These are phyloP conservation scores for Exophiala sp. DNA, from an alignment of 2,329 filamentous ascomycete genomes.

Conservation along the genomic window DNA sequence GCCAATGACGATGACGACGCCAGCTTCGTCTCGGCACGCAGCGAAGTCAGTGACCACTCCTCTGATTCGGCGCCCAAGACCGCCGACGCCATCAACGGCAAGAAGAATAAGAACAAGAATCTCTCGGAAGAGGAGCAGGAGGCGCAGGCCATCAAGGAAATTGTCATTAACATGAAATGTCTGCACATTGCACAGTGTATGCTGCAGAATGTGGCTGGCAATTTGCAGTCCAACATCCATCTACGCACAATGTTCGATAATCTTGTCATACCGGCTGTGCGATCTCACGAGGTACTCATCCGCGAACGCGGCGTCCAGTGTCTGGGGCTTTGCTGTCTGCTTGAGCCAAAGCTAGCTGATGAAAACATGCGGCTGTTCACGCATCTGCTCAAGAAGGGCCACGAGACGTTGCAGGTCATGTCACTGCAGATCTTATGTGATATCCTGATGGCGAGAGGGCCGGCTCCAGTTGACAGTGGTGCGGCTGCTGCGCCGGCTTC, in stretches of 20 bases:
- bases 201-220: conserved; percentile 86
- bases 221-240: conserved; percentile 82
- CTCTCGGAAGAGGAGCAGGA: conserved; percentile 42
- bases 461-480: not conserved
- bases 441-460: conserved; percentile 74
- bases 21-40: conserved; percentile 91
- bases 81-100: conserved; percentile 31
- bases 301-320: conserved; percentile 87
- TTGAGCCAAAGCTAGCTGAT: conserved; percentile 84
- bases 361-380: conserved; percentile 92
- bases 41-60: conserved; percentile 71
- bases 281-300: conserved; percentile 87
- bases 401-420: conserved; percentile 83
- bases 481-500: not conserved
- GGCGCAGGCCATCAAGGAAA: conserved; percentile 78
- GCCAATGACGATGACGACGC: conserved; percentile 62
- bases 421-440: conserved; percentile 89
- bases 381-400: conserved; percentile 92
- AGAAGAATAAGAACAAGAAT: conserved; percentile 14
- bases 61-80: conserved; percentile 34
- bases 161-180: conserved; percentile 98
- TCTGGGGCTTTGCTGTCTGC: conserved; percentile 82
- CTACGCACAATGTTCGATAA: conserved; percentile 98
- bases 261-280: conserved; percentile 88
- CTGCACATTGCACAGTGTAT: conserved; percentile 96